These are phyloP conservation scores for Pleurotus salmoneostramineus DNA, from an alignment of 768 basidiomycete species.

Conservation along the genomic window DNA sequence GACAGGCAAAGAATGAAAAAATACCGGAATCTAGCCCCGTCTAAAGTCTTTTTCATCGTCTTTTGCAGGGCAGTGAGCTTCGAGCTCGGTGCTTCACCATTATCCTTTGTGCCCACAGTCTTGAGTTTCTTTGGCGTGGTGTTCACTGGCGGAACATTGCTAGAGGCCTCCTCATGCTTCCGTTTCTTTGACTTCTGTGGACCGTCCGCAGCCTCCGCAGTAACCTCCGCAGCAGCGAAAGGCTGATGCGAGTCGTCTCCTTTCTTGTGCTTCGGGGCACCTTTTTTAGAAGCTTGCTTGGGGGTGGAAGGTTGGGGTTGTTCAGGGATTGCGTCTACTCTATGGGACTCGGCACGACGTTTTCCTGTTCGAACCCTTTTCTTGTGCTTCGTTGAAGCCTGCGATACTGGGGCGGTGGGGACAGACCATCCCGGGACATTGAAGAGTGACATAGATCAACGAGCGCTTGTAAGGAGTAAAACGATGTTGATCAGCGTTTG, in stretches of 20 bases:
- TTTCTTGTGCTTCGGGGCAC: too few species aligned
- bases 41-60: constrained; percentile 72
- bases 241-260: too few species aligned
- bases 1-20: background rate
- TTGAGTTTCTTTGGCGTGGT: constrained; percentile 15
- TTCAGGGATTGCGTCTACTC: too few species aligned
- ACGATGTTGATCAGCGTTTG: background rate
- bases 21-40: constrained; percentile 86
- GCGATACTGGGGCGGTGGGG: constrained; percentile 34
- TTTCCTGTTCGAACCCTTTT: constrained; percentile 16
- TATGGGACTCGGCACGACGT: too few species aligned
- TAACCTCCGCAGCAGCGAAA: background rate
- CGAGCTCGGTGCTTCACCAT: constrained; percentile 4
- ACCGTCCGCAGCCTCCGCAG: background rate
- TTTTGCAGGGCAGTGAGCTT: constrained; percentile 71
- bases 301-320: too few species aligned
- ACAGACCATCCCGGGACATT: constrained; percentile 71
- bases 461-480: background rate
- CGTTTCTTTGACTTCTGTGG: background rate
- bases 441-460: constrained; percentile 44
- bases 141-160: constrained; percentile 2
- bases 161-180: background rate
- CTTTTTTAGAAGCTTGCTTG: too few species aligned
- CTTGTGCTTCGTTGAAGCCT: constrained; percentile 53
- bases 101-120: background rate